Evolutionary conservation across 768 basidiomycete species (phyloP), one percentile per base, ranked within the genome.

Genomic region (Trametes elegans): DNA sequence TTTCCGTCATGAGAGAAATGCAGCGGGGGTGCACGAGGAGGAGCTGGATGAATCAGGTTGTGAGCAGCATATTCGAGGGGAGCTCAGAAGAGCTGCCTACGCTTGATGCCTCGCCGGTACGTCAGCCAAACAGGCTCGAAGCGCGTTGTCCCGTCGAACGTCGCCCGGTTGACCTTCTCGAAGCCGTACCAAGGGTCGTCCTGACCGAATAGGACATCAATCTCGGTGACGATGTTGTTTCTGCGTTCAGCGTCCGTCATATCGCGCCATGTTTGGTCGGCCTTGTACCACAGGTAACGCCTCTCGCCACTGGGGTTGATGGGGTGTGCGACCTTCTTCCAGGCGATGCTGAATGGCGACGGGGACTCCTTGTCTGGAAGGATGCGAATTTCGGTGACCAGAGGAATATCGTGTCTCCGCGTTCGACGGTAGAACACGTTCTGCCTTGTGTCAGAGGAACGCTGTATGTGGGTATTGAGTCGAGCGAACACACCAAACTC

Each of bases 201-300:
- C 52, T 93, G 86, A 5, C 96, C 96, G 65, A 84, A 97, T 0
- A 92, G 70, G 3, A 98, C 78, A 65, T 98, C 95, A n/a, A 98
- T 58, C 69, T 98, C 94, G 0, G 94, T 98, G 63, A 98, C 82
- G 23, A 93, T 72, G 38, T 85, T 69, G 45, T 70, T 74, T 29
- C 75, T 66, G 56, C 78, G 76, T 61, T 88, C 81, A 35, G 78
- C 77, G 8, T 74, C 49, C n/a, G 71, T 74, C 81, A 90, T 84
- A 19, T 85, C 76, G 14, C 72, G 73, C 32, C 82, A 72, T 1
- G 85, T 81, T 64, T 88, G 88, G 7, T 83, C 86, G 8, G 77
- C 69, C 59, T 79, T 79, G 72, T 93, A 95, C 91, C 93, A 97
- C 18, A 96, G 64, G 66, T 75, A 88, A 11, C 90, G 73, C 3